These are phyloP conservation scores for Kuraishia capsulata DNA, from an alignment of 805 yeast species.

Conservation along the genomic window DNA sequence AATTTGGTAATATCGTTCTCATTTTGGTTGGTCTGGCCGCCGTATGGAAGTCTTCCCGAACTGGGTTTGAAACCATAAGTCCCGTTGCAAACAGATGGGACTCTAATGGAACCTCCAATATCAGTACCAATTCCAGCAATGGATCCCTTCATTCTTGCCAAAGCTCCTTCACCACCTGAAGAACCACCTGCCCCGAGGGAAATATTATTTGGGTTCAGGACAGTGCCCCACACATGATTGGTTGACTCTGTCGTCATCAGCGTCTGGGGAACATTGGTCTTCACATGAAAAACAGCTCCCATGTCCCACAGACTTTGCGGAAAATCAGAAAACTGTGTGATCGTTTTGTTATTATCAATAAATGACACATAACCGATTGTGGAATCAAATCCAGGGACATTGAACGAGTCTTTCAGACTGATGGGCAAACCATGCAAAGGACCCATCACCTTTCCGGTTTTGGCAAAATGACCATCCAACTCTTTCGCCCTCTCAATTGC, in stretches of 20 bases:
- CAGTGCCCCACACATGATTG: slow-evolving; percentile 44
- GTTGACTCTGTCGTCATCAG: slow-evolving; percentile 52
- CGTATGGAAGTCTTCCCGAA: slow-evolving; percentile 18
- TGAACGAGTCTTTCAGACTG: slow-evolving; percentile 42
- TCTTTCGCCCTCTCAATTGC: slow-evolving; percentile 13
- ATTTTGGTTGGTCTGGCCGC: slow-evolving; percentile 59
- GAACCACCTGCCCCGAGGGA: slow-evolving; percentile 60
- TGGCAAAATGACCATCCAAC: slow-evolving; percentile 8
- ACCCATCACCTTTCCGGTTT: slow-evolving; percentile 8
- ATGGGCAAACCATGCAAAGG: slow-evolving; percentile 22
- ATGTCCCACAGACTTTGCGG: slow-evolving; percentile 6
- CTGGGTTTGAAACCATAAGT: slow-evolving; percentile 27
- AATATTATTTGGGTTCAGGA: slow-evolving; percentile 50
- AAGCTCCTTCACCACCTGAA: slow-evolving; percentile 64
- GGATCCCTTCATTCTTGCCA: slow-evolving; percentile 49
- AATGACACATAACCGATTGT: slow-evolving; percentile 10
- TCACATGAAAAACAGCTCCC: slow-evolving; percentile 35
- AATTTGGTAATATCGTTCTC: too few relatives aligned
- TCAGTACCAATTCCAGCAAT: slow-evolving; percentile 61
- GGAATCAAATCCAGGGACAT: slow-evolving; percentile 25
- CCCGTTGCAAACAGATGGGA: slow-evolving; percentile 59
- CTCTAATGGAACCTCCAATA: slow-evolving; percentile 64
- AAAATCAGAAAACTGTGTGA: slow-evolving; percentile 10
- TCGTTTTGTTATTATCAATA: slow-evolving; percentile 3
- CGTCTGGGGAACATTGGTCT: slow-evolving; percentile 50